phyloP scores from a whole-genome alignment of 1,139 yeast species.

The Saccharomyces hybrid region DNA sequence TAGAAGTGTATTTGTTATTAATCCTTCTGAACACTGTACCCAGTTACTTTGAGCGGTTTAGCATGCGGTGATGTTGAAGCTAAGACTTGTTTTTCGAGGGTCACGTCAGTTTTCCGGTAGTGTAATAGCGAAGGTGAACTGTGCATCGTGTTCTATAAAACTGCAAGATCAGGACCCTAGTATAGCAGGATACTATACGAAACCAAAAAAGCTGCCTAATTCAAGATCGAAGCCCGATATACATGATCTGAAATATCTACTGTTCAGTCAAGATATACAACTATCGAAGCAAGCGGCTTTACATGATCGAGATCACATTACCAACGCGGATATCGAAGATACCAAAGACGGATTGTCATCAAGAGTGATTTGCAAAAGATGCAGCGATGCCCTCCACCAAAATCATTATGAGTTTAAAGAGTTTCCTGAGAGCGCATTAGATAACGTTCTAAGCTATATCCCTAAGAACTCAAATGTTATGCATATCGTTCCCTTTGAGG shows the following conservation, averaged over 20 bases:
- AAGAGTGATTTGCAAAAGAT: conserved; percentile 42
- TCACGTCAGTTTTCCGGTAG: conserved; percentile 5
- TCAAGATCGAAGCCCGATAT: conserved; percentile 10
- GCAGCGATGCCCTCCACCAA: conserved; percentile 45
- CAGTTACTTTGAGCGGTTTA: not conserved
- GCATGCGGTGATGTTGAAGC: not conserved
- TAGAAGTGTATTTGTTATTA: not conserved
- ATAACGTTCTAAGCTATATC: conserved; percentile 36
- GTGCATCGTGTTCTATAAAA: conserved; percentile 46
- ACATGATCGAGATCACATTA: not conserved
- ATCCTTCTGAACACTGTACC: not conserved
- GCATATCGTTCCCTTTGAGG: conserved; percentile 56
- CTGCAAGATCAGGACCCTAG: conserved; percentile 38
- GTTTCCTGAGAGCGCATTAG: conserved; percentile 35
- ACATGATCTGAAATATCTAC: conserved; percentile 24
- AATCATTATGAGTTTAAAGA: conserved; percentile 35
- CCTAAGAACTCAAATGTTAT: conserved; percentile 47
- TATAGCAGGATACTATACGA: conserved; percentile 39
- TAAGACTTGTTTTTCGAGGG: not conserved
- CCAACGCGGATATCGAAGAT: not conserved
- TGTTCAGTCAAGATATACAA: conserved; percentile 28
- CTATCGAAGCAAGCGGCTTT: conserved; percentile 14
- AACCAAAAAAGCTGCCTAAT: conserved; percentile 17
- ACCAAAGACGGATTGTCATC: not conserved
- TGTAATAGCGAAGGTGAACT: conserved; percentile 14